Evolutionary conservation across 192 early-diverging fungal species (phyloP), one percentile per base, ranked within the genome.

Genomic region (Funneliformis geosporum): DNA sequence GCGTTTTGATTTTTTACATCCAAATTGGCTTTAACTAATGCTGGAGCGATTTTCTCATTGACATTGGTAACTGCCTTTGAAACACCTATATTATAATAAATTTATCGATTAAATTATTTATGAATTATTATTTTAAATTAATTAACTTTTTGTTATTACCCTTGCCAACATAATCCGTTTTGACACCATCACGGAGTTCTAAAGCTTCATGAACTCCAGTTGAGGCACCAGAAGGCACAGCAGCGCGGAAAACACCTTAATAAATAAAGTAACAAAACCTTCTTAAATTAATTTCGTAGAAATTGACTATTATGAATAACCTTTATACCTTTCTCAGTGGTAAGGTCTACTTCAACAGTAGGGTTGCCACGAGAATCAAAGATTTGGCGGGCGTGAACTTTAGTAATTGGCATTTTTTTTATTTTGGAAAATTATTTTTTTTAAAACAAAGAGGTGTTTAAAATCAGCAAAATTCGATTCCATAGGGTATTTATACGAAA

Each of bases 351-450:
- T 88, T 99, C 96, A 76, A 99, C 93, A 74, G 97, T 99, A 78
- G 97, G 97, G 92, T 98, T 98, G 81, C 97, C 97, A 80, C 97
- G 93, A 64, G 97, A 99, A 90, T 99, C 97, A 83, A 96, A 98
- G 88, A 99, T 99, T 88, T 98, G 97, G 87, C 97, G 94, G 72
- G 96, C 96, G 86, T 92, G 88, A 82, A 95, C 87, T 76, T 91
- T 91, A 73, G 83, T 88, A 79, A 94, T 90, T 64, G 91, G 72
- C 94, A 95, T 94, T 65, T 69, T 94, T 65, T 69, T 81, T 61
- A 33, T 33, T 33, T 33, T 33, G 2, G 14, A 50, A 16, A 50
- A 12, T 12, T 50, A 16, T 50, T 50, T 50, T 50, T 21, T 21
- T 55, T 1, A 0, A 55, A 18, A 55, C 12, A 50, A 55, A 16